phyloP scores from a whole-genome alignment of 2,329 filamentous ascomycete genomes.

The Bipolaris victoriae region DNA sequence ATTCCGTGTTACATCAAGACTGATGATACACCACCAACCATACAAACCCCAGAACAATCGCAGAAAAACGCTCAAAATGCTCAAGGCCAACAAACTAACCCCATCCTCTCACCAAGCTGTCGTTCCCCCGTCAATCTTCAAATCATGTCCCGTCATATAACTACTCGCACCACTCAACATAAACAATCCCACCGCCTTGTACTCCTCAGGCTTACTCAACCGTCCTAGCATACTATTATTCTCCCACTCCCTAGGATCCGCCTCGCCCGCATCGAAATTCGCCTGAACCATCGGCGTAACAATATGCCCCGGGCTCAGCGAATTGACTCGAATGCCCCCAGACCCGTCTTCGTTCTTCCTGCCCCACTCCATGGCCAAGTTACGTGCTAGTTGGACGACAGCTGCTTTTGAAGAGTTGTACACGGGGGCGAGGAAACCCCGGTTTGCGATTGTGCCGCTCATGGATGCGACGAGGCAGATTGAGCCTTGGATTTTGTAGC shows the following conservation, averaged over 20 bases:
- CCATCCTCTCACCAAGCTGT: conserved; percentile 38
- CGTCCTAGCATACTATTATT: conserved; percentile 78
- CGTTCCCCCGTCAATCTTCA: conserved; percentile 45
- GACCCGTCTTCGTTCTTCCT: conserved; percentile 53
- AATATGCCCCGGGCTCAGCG: conserved; percentile 78
- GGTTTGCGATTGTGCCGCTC: conserved; percentile 65
- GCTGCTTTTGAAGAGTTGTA: conserved; percentile 80
- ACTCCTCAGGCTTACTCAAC: conserved; percentile 44
- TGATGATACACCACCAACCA: not conserved
- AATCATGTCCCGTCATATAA: conserved; percentile 47
- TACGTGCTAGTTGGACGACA: conserved; percentile 72
- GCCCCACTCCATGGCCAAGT: conserved; percentile 72
- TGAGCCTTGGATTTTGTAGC: conserved; percentile 61
- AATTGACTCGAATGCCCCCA: conserved; percentile 77
- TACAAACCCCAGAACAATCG: conserved; percentile 1
- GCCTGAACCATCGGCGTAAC: conserved; percentile 81
- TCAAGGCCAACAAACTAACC: not conserved
- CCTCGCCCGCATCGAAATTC: conserved; percentile 73
- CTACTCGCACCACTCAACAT: conserved; percentile 45
- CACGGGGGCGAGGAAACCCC: conserved; percentile 66
- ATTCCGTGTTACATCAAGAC: not conserved
- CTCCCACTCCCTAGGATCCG: conserved; percentile 70
- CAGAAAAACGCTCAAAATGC: conserved; percentile 5
- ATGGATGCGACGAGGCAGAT: conserved; percentile 68
- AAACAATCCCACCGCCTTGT: conserved; percentile 44